Evolutionary conservation across 805 yeast genomes (phyloP), one percentile per base, ranked within the genome.

Genomic region (Blastobotrys americana): DNA sequence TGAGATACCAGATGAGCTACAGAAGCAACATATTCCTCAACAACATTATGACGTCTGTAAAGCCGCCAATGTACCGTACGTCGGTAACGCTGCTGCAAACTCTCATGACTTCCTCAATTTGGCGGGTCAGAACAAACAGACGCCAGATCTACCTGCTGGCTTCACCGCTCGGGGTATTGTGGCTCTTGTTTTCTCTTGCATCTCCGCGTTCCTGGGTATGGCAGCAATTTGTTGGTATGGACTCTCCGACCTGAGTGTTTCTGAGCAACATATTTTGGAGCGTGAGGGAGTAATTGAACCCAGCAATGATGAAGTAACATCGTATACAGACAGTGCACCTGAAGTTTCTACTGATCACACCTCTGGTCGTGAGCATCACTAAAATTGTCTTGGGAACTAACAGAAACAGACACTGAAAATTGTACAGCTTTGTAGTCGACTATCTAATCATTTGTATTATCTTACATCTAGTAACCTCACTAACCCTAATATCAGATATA

Each of bases 121-220:
- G 55, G 64, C 72, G 8, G 94, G 94, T 50, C 78, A 86, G 69
- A 81, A 82, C 61, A 71, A 73, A 34, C 97, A 89, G 69, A 69
- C 53, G 27, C 69, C 70, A 52, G 55, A 67, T 35, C 74, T 93
- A 57, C 97, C 97, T 38, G 61, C 72, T 37, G 97, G 97, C 16
- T 93, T 93, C 77, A 90, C 97, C 41, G 85, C 95, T 46, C 80
- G 83, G 61, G 98, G 98, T 71, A 81, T 83, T 62, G 95, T 90
- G 43, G 97, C 97, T 9, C 70, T 93, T 65, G 90, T 83, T 16
- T 90, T 93, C 73, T 86, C 96, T 4, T 77, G 85, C 72, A 58
- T 90, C 55, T 77, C 95, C 41, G 98, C 93, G 59, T 61, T 86
- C 51, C 66, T 86, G 16, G 98, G 98, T 65, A 69, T 89, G 67